Conservation (phyloP, 2,329 filamentous ascomycete genomes). For the Talaromyces sp. region DNA sequence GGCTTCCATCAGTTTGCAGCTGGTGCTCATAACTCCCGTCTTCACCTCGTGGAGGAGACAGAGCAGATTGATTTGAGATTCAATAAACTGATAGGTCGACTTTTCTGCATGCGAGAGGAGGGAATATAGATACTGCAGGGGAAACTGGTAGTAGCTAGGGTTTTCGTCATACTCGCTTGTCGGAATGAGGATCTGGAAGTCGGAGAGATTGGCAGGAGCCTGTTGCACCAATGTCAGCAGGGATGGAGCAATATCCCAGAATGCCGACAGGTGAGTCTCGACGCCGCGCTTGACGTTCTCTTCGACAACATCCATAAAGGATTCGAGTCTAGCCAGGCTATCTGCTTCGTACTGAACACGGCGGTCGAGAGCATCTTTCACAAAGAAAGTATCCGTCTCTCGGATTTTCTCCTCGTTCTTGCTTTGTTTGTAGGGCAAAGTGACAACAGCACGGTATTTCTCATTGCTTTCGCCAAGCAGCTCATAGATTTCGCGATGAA, state of each 20-base stretch:
- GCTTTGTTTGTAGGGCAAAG: constrained; percentile 70
- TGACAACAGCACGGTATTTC: constrained; percentile 76
- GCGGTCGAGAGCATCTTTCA: constrained; percentile 68
- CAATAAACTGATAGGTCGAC: constrained; percentile 94
- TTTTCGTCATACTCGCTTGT: constrained; percentile 77
- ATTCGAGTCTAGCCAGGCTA: constrained; percentile 65
- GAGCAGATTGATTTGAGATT: constrained; percentile 84
- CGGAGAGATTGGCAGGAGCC: constrained; percentile 55
- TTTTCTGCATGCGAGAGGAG: constrained; percentile 83
- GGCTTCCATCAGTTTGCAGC: constrained; percentile 62
- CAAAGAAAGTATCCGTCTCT: constrained; percentile 77
- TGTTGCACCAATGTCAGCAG: constrained; percentile 73
- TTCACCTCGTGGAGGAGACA: constrained; percentile 89
- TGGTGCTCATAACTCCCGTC: constrained; percentile 67
- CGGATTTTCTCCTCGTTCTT: constrained; percentile 73
- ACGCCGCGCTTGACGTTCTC: constrained; percentile 81
- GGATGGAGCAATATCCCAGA: constrained; percentile 94
- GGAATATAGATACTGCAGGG: constrained; percentile 84
- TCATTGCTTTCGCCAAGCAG: constrained; percentile 79
- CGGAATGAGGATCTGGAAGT: constrained; percentile 73
- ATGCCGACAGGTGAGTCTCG: constrained; percentile 84
- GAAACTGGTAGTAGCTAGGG: constrained; percentile 71
- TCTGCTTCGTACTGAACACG: constrained; percentile 67
- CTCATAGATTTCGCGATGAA: constrained; percentile 81
- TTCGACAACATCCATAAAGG: constrained; percentile 75